Evolutionary conservation across 176 grass and related monocot species (phyloP).

Genomic region (Stipa capillata): DNA sequence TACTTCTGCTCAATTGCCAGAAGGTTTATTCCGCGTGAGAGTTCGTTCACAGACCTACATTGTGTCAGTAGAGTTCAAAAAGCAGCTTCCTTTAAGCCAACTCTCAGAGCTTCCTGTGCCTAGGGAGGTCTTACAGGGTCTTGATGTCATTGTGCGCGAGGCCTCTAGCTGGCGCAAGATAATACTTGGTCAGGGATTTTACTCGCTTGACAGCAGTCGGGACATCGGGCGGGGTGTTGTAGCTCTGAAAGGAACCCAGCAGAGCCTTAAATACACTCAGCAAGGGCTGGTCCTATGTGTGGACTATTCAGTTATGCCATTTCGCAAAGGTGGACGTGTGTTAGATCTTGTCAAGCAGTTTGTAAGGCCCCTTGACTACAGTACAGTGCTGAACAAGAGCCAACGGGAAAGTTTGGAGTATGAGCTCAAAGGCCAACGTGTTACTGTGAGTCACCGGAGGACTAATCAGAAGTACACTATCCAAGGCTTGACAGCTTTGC

Average conservation of each 20-base stretch:
- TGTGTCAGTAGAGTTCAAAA: constrained; percentile 43
- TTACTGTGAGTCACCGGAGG: constrained; percentile 42
- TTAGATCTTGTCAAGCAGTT: constrained; percentile 9
- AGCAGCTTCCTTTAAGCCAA: constrained; percentile 38
- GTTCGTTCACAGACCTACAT: constrained; percentile 27
- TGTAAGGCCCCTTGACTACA: background rate
- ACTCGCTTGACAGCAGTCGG: background rate
- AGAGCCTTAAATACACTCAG: constrained; percentile 38
- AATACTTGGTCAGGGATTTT: constrained; percentile 37
- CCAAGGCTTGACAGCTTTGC: constrained; percentile 36
- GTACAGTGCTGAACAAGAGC: constrained; percentile 1
- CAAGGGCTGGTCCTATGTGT: constrained; percentile 34
- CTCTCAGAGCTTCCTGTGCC: constrained; percentile 38
- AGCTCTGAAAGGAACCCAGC: constrained; percentile 40
- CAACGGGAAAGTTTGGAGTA: background rate
- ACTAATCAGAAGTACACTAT: constrained; percentile 46
- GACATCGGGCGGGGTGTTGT: constrained; percentile 17
- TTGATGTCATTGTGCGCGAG: constrained; percentile 52
- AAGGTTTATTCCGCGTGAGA: constrained; percentile 24
- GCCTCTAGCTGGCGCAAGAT: constrained; percentile 41
- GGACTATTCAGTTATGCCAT: constrained; percentile 56
- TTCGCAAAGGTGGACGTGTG: constrained; percentile 30
- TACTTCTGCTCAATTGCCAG: constrained; percentile 36
- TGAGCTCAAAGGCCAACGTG: constrained; percentile 35
- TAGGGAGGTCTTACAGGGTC: constrained; percentile 52